Conservation (phyloP, 2,329 filamentous ascomycete genomes). For the Chaetomium globosum region DNA sequence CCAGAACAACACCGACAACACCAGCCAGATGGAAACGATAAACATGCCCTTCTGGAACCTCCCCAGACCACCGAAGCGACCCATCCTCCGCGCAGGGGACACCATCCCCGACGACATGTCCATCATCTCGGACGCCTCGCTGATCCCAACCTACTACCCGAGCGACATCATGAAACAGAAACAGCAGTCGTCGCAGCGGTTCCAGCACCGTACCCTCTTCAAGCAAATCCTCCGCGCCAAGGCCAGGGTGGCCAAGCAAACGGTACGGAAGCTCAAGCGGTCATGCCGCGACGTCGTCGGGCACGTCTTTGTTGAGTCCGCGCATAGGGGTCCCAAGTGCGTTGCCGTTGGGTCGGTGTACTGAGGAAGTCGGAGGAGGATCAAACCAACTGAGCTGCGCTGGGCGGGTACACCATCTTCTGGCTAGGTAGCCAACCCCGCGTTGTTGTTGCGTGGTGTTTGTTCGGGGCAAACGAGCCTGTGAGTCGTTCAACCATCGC, state of each 20-base stretch:
- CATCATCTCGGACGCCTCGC: slow-evolving; percentile 30
- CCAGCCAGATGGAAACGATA: slow-evolving; percentile 25
- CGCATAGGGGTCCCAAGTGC: slow-evolving; percentile 21
- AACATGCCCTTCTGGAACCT: slow-evolving; percentile 31
- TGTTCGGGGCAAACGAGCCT: not conserved
- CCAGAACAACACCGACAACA: slow-evolving; percentile 6
- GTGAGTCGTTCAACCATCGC: not conserved
- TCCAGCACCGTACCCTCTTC: slow-evolving; percentile 22
- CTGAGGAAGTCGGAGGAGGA: not conserved
- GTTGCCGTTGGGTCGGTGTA: slow-evolving; percentile 23
- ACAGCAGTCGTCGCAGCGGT: slow-evolving; percentile 11
- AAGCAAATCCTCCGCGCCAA: slow-evolving; percentile 25
- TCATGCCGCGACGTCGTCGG: slow-evolving; percentile 27
- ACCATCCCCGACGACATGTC: slow-evolving; percentile 30
- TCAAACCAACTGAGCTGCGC: not conserved
- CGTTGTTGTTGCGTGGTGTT: not conserved
- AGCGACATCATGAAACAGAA: slow-evolving; percentile 28
- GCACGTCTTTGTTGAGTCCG: slow-evolving; percentile 20
- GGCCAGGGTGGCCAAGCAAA: slow-evolving; percentile 26
- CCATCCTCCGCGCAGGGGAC: slow-evolving; percentile 7
- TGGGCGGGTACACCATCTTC: not conserved
- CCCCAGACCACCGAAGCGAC: slow-evolving; percentile 10
- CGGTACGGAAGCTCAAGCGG: slow-evolving; percentile 29
- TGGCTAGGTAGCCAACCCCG: too few relatives aligned
- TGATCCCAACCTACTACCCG: slow-evolving; percentile 34